Conservation (phyloP, 169 alveolate genomes). For the Amoebophrya sp. region DNA sequence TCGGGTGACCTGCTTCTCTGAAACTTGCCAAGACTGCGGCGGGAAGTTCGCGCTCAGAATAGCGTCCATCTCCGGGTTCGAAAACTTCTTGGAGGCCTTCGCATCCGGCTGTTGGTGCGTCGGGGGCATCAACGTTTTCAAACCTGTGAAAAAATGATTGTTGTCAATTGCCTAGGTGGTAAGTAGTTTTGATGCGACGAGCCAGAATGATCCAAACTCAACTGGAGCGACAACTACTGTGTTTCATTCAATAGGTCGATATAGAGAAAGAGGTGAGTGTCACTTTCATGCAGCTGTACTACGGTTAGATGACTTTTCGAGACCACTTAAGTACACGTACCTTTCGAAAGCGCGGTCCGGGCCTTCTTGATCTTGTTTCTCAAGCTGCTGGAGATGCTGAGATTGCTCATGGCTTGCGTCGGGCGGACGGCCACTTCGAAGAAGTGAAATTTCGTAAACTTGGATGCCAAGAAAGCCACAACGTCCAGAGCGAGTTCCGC, state of each 20-base stretch:
- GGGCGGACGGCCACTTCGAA: background rate
- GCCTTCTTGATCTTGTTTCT: background rate
- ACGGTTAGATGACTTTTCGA: no score
- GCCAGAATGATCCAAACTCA: no score
- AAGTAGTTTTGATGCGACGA: no score
- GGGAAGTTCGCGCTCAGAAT: background rate
- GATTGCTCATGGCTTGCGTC: background rate
- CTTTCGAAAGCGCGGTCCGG: background rate
- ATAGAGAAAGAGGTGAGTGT: no score
- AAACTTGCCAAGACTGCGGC: background rate
- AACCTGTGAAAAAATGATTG: no score
- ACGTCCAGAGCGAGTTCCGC: background rate
- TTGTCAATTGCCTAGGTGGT: no score
- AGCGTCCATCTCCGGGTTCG: background rate
- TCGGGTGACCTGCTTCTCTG: no score
- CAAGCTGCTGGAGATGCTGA: background rate
- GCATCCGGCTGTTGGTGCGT: background rate
- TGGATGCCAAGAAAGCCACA: background rate
- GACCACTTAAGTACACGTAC: no score
- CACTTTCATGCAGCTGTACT: no score
- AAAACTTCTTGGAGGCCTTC: background rate
- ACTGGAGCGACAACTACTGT: no score
- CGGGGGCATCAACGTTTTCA: background rate
- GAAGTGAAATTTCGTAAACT: background rate
- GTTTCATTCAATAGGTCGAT: no score